Base-by-base conservation (phyloP, 768 basidiomycete species). In the Sporobolomyces roseus region DNA sequence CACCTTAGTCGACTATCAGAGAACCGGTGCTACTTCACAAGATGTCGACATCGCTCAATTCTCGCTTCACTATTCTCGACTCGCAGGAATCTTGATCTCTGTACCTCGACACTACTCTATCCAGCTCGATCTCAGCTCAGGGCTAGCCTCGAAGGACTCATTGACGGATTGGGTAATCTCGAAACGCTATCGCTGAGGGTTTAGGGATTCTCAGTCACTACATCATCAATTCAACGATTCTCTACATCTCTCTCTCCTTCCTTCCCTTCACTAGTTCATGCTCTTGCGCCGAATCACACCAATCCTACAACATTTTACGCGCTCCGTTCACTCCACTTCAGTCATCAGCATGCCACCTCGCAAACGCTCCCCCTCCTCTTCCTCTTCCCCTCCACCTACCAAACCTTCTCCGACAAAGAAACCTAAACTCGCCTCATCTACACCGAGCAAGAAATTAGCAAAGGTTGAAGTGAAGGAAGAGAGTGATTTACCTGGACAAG, bases 351-450 rank as follows among this genome's bases (percentile, higher is more conserved):
- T 55, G 53, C 53, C 46, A 19, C 46, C 36, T 50, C 55, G 33
- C 33, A 48, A 65, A 33, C 55, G 36, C 33, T 65, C 58, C 27
- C 27, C 63, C 25, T 35, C 55, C 46, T 43, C 54, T 17, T 38
- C 55, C 10, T 56, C 63, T 13, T 56, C 63, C 17, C 52, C 53
- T n/a, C 32, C 54, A 33, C 14, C 43, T 3, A 30, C 55, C 14
- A 48, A 30, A 30, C 12, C 55, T 29, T 63, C 62, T 12, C 62
- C 62, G 17, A 19, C 43, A 7, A 63, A 63, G 35, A 55, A 30
- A 19, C 7, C 63, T 14, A 56, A 29, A 19, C 2, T 54, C 16
- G 62, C 29, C 1, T 12, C 30, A 29, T 2, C 51, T 9, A 19
- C 25, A 43, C 49, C 49, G 25, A 23, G 25, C 0, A 33, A 41